Evolutionary conservation across 2,329 filamentous ascomycete genomes (phyloP), one percentile per base, ranked within the genome.

Genomic region (Paecilomyces dactylethromorphus): DNA sequence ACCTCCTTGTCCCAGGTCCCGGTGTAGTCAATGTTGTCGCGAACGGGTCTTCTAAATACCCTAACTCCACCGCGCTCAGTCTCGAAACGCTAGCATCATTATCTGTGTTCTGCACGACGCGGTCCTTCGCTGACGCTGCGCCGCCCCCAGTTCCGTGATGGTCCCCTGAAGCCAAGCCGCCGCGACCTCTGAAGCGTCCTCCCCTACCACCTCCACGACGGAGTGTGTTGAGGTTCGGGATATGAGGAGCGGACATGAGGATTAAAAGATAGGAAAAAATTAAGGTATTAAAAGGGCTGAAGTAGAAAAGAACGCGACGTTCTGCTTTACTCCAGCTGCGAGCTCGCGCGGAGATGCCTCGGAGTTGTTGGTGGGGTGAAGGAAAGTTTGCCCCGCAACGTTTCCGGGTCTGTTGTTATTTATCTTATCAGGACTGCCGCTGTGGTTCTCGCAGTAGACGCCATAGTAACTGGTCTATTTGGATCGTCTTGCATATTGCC

Each of bases 41-140:
- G 76, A 89, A 97, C 0, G 84, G 84, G 70, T 99, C 94, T 2
- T 89, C 77, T 1, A 99, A 79, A 71, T 97, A 97, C 32, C 91
- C 92, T 55, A 91, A 72, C 58, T 89, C 84, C 15, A 97, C 91
- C 12, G 93, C 93, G 72, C 92, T 97, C 74, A 96, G 79, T 35
- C 94, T 85, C 31, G 92, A 96, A 50, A 91, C 86, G 60, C 91
- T 91, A 26, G 94, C 94, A 78, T 99, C 94, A 61, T 87, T 87
- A 75, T 99, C 94, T 2, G 94, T 99, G 63, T 87, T 86, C 74
- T 96, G 93, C 59, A 99, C 87, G 49, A 88, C 84, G 60, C 82
- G 80, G 74, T 97, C 92, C 65, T 87, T 86, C 55, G 72, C 71
- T 45, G 39, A 45, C 10, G 67, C 66, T 58, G 74, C 70, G 24